Evolutionary conservation across 805 yeast genomes (phyloP), one percentile per base, ranked within the genome.

Genomic region (Cyberlindnera euphorbiiphila): DNA sequence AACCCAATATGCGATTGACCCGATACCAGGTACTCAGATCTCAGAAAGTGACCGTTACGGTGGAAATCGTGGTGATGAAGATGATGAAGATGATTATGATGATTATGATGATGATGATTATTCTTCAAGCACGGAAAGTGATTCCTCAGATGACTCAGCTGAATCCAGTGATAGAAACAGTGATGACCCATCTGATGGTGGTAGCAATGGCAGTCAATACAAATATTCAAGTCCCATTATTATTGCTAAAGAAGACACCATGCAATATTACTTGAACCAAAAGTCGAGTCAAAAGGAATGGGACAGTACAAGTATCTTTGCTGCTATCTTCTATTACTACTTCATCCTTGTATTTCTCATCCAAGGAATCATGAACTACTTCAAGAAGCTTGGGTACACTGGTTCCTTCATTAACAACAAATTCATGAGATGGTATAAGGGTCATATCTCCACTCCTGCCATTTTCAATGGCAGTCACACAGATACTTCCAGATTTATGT

Each of bases 271-370:
- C 13, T 15, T 15, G 3, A 42, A 37, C n/a, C 37, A 34, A 12
- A n/a, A 31, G 12, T 23, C 13, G 4, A 4, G 18, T 5, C 39
- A 44, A 21, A 47, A 39, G 31, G 40, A 51, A 20, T 42, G 42
- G 34, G 54, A 49, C 29, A 21, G 24, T 9, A 38, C 43, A 14
- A 36, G 34, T 7, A 5, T 30, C 3, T 43, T 48, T 61, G 56
- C 49, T 10, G 62, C 57, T 31, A 61, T 58, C 4, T 46, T 68
- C 20, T 42, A 61, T 31, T 51, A 54, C 7, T 71, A 59, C 47
- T 71, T 71, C 62, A 56, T 57, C 12, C 12, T 61, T 2, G 57
- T 69, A 1, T 50, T 71, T 46, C 9, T 67, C 0, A 25, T 64
- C 15, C 61, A 65, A 21, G 58, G 63, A 12, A 15, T 54, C 5